Conservation (phyloP, 495 filamentous ascomycete genomes). For the Hypoxylon rickii region DNA sequence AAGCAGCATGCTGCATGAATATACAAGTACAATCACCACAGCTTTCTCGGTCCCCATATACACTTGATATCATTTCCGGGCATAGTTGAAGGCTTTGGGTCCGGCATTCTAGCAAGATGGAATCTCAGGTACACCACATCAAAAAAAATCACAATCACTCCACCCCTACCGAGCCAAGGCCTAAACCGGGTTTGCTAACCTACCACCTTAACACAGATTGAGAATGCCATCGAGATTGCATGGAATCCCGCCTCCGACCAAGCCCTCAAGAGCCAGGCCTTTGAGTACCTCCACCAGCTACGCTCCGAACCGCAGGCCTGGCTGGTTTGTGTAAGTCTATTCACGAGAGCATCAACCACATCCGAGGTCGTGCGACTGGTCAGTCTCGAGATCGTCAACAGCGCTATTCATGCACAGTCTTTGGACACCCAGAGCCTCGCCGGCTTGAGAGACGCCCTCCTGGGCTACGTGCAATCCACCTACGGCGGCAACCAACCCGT, state of each 20-base stretch:
- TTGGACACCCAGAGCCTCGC: conserved; percentile 69
- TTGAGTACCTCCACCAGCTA: conserved; percentile 83
- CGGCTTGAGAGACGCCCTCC: conserved; percentile 73
- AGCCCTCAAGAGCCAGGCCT: conserved; percentile 79
- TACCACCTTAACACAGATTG: conserved; percentile 64
- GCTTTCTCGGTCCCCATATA: conserved; percentile 6
- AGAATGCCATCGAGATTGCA: conserved; percentile 90
- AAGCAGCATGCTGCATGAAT: conserved; percentile 36
- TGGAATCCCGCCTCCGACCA: conserved; percentile 75
- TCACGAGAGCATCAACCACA: conserved; percentile 76
- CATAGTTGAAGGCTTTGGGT: conserved; percentile 30
- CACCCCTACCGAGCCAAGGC: too few species aligned
- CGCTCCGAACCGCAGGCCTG: conserved; percentile 77
- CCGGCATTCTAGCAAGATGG: conserved; percentile 40
- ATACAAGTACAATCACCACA: conserved; percentile 1
- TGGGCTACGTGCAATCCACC: conserved; percentile 73
- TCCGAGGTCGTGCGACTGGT: conserved; percentile 85
- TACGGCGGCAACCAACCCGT: conserved; percentile 65
- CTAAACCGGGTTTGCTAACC: too few species aligned
- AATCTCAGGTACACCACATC: conserved; percentile 37
- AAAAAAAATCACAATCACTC: neutral
- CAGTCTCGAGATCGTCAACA: conserved; percentile 88
- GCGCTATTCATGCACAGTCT: conserved; percentile 74
- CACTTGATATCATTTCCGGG: conserved; percentile 23
- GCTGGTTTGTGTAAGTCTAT: conserved; percentile 84